Conservation (phyloP, 2,329 filamentous ascomycete genomes). For the Lachnellula suecica region DNA sequence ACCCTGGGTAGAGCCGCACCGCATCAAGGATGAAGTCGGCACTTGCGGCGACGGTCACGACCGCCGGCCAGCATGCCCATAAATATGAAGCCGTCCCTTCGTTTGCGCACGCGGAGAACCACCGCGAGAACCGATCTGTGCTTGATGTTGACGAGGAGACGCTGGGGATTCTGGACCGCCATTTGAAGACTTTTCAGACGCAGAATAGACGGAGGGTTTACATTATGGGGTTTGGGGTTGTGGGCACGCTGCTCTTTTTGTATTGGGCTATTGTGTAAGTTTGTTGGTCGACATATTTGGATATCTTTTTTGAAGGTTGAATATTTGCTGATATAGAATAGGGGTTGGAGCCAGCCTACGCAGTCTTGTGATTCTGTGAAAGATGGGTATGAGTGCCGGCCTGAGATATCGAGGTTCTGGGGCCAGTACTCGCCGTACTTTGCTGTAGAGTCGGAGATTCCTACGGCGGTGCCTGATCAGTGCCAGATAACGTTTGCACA, state of each 20-base stretch:
- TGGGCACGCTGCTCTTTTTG: slow-evolving; percentile 21
- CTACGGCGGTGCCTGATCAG: slow-evolving; percentile 56
- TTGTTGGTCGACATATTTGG: not conserved
- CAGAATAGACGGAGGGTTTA: slow-evolving; percentile 16
- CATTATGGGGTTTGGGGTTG: slow-evolving; percentile 15
- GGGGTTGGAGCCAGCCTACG: slow-evolving; percentile 13
- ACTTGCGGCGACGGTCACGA: slow-evolving; percentile 7
- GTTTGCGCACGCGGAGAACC: not conserved
- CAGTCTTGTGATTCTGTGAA: slow-evolving; percentile 29
- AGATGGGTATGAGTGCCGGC: slow-evolving; percentile 31
- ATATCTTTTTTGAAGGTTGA: not conserved
- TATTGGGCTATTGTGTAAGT: slow-evolving; percentile 26
- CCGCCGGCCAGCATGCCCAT: slow-evolving; percentile 5
- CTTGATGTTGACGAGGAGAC: slow-evolving; percentile 12
- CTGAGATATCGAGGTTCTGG: slow-evolving; percentile 51
- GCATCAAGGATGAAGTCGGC: slow-evolving; percentile 11
- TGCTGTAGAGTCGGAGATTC: slow-evolving; percentile 66
- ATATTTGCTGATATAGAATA: slow-evolving; percentile 12
- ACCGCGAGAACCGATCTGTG: not conserved
- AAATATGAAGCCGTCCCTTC: slow-evolving; percentile 24
- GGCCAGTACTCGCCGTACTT: slow-evolving; percentile 89
- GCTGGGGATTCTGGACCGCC: slow-evolving; percentile 16
- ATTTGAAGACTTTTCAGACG: slow-evolving; percentile 18
- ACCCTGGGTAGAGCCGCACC: not conserved
- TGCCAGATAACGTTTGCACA: slow-evolving; percentile 80